Evolutionary conservation across 1,284 basidiomycete species (phyloP).

Genomic region (Ceraceosorus guamensis): DNA sequence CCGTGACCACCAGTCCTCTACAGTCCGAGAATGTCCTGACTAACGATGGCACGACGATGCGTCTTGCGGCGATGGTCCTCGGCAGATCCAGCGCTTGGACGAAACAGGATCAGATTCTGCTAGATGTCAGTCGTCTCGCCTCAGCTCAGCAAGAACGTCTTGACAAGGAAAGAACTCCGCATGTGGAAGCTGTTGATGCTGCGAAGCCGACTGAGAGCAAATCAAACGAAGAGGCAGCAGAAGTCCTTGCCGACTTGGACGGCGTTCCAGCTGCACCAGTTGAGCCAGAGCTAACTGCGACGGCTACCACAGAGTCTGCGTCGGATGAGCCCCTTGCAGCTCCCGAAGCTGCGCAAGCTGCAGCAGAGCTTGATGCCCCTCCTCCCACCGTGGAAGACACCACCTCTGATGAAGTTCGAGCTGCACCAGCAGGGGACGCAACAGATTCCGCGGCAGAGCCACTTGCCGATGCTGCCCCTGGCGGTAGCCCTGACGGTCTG

Average conservation of each 20-base stretch:
- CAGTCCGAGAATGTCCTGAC: slow-evolving; percentile 2
- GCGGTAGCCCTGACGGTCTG: too few relatives aligned
- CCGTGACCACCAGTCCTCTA: slow-evolving; percentile 1
- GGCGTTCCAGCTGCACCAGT: too few relatives aligned
- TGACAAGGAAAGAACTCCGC: not conserved
- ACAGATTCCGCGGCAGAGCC: too few relatives aligned
- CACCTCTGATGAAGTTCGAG: too few relatives aligned
- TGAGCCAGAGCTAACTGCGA: too few relatives aligned
- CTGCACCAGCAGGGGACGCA: too few relatives aligned
- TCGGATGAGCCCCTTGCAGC: too few relatives aligned
- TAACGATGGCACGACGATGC: not conserved
- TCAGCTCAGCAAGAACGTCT: not conserved
- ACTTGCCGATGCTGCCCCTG: too few relatives aligned
- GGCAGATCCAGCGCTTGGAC: slow-evolving; percentile 5
- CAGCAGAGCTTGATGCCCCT: too few relatives aligned
- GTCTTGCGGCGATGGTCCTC: slow-evolving; percentile 1
- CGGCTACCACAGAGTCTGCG: too few relatives aligned
- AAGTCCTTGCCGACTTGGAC: not conserved
- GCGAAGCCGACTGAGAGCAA: not conserved
- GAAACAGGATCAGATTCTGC: slow-evolving; percentile 4
- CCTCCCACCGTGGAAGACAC: too few relatives aligned
- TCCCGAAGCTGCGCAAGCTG: too few relatives aligned
- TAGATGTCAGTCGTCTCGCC: not conserved
- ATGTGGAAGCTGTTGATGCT: not conserved
- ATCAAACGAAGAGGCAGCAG: not conserved